phyloP scores from a whole-genome alignment of 306 rosid genomes.

The Prunus campanulata region DNA sequence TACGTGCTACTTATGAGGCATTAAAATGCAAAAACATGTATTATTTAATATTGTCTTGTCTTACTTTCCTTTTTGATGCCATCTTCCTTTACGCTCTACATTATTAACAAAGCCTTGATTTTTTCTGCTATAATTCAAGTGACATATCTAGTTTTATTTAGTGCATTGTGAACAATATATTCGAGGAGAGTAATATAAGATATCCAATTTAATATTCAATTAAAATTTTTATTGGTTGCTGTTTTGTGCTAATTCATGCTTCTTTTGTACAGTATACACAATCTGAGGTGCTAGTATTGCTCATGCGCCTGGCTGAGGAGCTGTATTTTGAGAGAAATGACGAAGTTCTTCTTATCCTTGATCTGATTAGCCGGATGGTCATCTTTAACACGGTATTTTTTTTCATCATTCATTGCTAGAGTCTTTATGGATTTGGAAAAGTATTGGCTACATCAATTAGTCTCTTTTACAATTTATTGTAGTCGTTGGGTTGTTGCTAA shows the following conservation, averaged over 20 bases:
- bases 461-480: not conserved
- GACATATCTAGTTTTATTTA: not conserved
- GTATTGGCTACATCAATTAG: not conserved
- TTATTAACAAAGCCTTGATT: not conserved
- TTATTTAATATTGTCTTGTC: not conserved
- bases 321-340: conserved; percentile 51
- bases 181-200: not conserved
- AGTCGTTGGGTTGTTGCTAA: not conserved
- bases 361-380: conserved; percentile 75
- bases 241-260: conserved; percentile 14
- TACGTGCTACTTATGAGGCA: not conserved
- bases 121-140: not conserved
- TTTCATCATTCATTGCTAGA: not conserved
- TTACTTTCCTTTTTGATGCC: not conserved
- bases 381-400: conserved; percentile 64
- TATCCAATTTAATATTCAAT: not conserved
- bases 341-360: conserved; percentile 67
- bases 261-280: conserved; percentile 54
- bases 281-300: conserved; percentile 73
- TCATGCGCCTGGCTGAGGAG: conserved; percentile 77
- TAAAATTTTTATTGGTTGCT: not conserved
- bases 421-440: not conserved
- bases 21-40: not conserved
- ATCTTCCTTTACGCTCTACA: not conserved
- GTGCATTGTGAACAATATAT: not conserved